These are phyloP conservation scores for Arthrobotrys pseudoclavata DNA, from an alignment of 2,329 filamentous ascomycete species.

Conservation along the genomic window DNA sequence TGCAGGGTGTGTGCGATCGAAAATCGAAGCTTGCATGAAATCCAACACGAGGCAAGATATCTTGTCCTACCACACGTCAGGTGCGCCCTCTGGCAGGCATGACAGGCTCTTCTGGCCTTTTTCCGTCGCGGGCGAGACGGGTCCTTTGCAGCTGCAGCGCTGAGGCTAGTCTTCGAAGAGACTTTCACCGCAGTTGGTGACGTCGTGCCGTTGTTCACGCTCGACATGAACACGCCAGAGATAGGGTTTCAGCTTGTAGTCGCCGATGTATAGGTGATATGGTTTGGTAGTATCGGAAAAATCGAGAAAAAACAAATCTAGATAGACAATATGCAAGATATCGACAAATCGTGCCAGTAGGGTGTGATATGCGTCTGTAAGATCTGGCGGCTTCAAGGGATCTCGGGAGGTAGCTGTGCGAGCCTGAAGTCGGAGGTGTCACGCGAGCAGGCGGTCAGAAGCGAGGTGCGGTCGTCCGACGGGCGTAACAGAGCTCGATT, in stretches of 20 bases:
- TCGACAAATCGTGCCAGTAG: slow-evolving; percentile 31
- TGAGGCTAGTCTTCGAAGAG: slow-evolving; percentile 54
- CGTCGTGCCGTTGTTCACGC: slow-evolving; percentile 60
- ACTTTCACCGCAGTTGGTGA: slow-evolving; percentile 60
- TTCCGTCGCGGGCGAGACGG: slow-evolving; percentile 89
- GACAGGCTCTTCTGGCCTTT: slow-evolving; percentile 95
- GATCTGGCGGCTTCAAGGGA: slow-evolving; percentile 47
- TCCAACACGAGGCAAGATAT: slow-evolving; percentile 59
- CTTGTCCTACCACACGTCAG: slow-evolving; percentile 91
- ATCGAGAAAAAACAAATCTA: slow-evolving; percentile 21
- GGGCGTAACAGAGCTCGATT: slow-evolving; percentile 58
- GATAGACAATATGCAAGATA: slow-evolving; percentile 33
- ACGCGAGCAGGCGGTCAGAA: slow-evolving; percentile 59
- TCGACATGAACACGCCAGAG: slow-evolving; percentile 52
- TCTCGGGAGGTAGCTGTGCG: slow-evolving; percentile 51
- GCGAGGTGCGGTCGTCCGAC: slow-evolving; percentile 55
- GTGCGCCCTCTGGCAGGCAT: slow-evolving; percentile 96
- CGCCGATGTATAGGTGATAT: slow-evolving; percentile 42
- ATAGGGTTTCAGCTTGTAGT: slow-evolving; percentile 53
- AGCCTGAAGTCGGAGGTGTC: slow-evolving; percentile 48
- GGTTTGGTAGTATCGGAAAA: neutral
- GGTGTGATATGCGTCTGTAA: slow-evolving; percentile 28
- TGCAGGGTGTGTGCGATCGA: slow-evolving; percentile 58
- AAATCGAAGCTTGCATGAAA: slow-evolving; percentile 60
- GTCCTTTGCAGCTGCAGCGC: slow-evolving; percentile 76